Percentiles rank a stretch among this genome's conserved stretches.
phyloP scores from a whole-genome alignment of 139 green algal genomes.

The Edaphochlamys debaryana region DNA sequence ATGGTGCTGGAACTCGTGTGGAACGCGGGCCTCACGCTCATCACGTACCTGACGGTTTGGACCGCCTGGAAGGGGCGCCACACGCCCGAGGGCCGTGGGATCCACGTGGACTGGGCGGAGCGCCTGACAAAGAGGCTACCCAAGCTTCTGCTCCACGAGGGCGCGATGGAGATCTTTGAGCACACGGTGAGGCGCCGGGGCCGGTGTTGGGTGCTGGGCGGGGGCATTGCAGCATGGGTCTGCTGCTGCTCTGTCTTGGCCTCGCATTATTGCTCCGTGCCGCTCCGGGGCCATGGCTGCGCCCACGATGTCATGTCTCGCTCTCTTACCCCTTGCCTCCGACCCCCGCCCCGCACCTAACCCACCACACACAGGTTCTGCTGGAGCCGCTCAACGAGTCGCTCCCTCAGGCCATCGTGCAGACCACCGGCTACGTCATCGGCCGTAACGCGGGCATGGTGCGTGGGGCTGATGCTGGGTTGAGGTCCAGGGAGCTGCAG shows the following conservation, averaged over 20 bases:
- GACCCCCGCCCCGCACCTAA: not conserved
- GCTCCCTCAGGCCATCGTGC: not conserved
- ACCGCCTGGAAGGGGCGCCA: not conserved
- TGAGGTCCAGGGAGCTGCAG: not conserved
- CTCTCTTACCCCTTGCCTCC: too few relatives aligned
- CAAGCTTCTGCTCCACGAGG: not conserved
- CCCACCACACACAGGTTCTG: not conserved
- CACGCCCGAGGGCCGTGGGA: not conserved
- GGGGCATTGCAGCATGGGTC: too few relatives aligned
- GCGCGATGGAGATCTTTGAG: not conserved
- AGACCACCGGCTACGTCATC: not conserved
- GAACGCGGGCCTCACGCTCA: not conserved
- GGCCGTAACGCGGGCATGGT: not conserved
- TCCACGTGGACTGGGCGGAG: too few relatives aligned
- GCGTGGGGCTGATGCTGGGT: too few relatives aligned
- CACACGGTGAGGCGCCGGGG: too few relatives aligned
- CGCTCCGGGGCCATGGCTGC: too few relatives aligned
- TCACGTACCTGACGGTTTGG: not conserved
- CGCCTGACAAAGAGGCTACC: not conserved
- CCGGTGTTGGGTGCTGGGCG: too few relatives aligned
- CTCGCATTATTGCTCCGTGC: too few relatives aligned
- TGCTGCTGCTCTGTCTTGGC: too few relatives aligned
- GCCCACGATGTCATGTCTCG: not conserved
- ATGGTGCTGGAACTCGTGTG: not conserved
- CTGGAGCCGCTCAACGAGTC: not conserved